Percentiles rank a stretch among this genome's conserved stretches.
Evolutionary conservation across 2,329 filamentous ascomycete species (phyloP).

Genomic region (Trichoderma citrinoviride): DNA sequence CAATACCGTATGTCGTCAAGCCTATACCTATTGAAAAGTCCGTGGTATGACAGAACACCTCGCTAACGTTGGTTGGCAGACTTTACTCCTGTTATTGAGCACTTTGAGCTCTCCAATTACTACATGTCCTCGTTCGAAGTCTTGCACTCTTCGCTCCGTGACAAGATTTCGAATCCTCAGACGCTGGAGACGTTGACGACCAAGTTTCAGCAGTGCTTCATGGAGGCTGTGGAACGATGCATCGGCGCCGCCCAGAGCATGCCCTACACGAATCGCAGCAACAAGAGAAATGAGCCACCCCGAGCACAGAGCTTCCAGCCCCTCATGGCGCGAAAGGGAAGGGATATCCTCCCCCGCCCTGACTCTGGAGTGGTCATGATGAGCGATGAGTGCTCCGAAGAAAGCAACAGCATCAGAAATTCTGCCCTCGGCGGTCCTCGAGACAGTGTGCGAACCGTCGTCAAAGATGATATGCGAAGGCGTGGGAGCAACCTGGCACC

Average conservation of each 20-base stretch:
- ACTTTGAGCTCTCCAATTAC: conserved; percentile 39
- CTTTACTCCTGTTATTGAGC: conserved; percentile 42
- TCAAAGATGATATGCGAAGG: conserved; percentile 24
- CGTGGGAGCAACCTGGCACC: conserved; percentile 30
- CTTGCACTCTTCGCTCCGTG: conserved; percentile 35
- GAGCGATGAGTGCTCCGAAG: conserved; percentile 36
- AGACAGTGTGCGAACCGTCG: conserved; percentile 36
- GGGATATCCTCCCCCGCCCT: conserved; percentile 33
- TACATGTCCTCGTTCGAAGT: conserved; percentile 37
- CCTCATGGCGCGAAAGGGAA: conserved; percentile 28
- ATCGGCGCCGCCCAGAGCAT: conserved; percentile 36
- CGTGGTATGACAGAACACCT: conserved; percentile 3
- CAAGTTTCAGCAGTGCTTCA: conserved; percentile 42
- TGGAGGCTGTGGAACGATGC: conserved; percentile 40
- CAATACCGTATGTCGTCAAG: conserved; percentile 30
- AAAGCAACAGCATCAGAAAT: conserved; percentile 34
- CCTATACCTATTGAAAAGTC: background rate
- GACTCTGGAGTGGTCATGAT: conserved; percentile 42
- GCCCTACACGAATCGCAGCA: conserved; percentile 43
- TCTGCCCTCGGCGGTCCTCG: conserved; percentile 27
- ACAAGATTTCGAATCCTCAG: conserved; percentile 39
- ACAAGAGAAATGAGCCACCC: conserved; percentile 38
- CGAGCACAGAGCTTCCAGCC: conserved; percentile 26
- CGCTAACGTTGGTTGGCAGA: conserved; percentile 29
- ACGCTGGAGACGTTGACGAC: conserved; percentile 40